Conservation (phyloP, 1,284 basidiomycete genomes). For the Tetrapyrgos nigripes region DNA sequence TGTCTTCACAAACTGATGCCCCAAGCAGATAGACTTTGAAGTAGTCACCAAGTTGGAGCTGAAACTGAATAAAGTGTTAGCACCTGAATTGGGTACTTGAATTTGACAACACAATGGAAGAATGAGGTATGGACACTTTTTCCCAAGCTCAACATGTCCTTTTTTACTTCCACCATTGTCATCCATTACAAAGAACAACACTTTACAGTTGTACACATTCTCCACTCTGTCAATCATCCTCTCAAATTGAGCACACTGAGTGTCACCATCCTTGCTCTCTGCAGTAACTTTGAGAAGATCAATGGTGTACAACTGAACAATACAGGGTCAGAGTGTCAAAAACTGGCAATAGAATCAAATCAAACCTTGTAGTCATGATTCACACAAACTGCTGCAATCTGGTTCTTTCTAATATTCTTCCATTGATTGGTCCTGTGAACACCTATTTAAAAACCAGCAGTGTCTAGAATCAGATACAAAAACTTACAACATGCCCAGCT, state of each 20-base stretch:
- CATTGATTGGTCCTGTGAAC: conserved; percentile 13
- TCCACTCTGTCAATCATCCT: conserved; percentile 17
- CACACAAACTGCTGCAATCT: conserved; percentile 15
- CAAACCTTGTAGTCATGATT: conserved; percentile 16
- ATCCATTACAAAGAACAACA: conserved; percentile 18
- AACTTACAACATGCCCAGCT: conserved; percentile 4
- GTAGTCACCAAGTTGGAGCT: conserved; percentile 6
- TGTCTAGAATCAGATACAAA: background rate
- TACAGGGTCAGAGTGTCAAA: background rate
- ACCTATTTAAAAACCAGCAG: background rate
- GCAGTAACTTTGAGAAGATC: conserved; percentile 15
- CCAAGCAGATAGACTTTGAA: conserved; percentile 8
- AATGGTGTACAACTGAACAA: conserved; percentile 7
- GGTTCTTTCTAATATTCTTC: conserved; percentile 12
- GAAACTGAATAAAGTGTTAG: background rate
- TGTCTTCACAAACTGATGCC: conserved; percentile 2
- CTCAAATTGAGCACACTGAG: conserved; percentile 6
- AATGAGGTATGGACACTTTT: conserved; percentile 14
- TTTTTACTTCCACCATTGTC: conserved; percentile 22
- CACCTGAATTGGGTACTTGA: conserved; percentile 10
- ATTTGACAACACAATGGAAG: conserved; percentile 19
- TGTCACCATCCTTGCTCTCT: conserved; percentile 10
- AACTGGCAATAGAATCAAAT: background rate
- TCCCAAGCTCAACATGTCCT: conserved; percentile 12
- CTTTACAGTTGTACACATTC: conserved; percentile 7